Evolutionary conservation across 495 filamentous ascomycete species (phyloP).

Genomic region (Poronia punctata): DNA sequence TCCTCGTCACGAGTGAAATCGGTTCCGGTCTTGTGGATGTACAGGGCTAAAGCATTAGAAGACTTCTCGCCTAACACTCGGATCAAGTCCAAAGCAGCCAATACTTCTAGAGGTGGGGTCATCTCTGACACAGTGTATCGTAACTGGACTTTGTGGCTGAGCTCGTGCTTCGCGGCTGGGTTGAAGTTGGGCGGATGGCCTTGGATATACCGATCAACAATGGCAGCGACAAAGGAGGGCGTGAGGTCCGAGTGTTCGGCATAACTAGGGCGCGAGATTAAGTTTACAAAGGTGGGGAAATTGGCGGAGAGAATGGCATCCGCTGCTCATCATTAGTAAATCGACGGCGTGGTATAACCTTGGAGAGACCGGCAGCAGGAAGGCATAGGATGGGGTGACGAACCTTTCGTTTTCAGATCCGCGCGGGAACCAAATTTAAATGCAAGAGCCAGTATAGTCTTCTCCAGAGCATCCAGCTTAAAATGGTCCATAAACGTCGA

Average conservation of each 20-base stretch:
- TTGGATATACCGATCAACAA: slow-evolving; percentile 75
- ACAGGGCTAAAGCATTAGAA: slow-evolving; percentile 59
- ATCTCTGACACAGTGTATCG: slow-evolving; percentile 55
- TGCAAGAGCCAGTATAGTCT: slow-evolving; percentile 80
- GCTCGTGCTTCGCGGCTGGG: slow-evolving; percentile 60
- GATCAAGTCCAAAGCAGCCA: slow-evolving; percentile 65
- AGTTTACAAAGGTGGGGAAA: slow-evolving; percentile 65
- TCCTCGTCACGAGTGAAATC: slow-evolving; percentile 46
- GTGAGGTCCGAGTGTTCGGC: slow-evolving; percentile 56
- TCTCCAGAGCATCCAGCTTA: slow-evolving; percentile 77
- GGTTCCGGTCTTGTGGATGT: slow-evolving; percentile 70
- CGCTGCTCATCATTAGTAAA: slow-evolving; percentile 44
- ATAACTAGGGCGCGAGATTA: slow-evolving; percentile 49
- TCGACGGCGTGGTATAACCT: slow-evolving; percentile 19
- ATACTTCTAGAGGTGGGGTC: slow-evolving; percentile 62
- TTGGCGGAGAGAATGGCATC: slow-evolving; percentile 75
- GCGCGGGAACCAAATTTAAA: slow-evolving; percentile 71
- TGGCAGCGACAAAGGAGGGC: slow-evolving; percentile 60
- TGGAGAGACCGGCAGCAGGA: slow-evolving; percentile 10
- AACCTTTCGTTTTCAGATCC: slow-evolving; percentile 87
- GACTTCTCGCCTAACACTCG: slow-evolving; percentile 57
- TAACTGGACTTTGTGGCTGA: slow-evolving; percentile 57
- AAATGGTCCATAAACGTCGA: slow-evolving; percentile 91
- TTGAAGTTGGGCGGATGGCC: slow-evolving; percentile 77
- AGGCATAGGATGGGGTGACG: slow-evolving; percentile 6